Evolutionary conservation across 179 eudicot species (phyloP).

Genomic region (Amaranthus tricolor): DNA sequence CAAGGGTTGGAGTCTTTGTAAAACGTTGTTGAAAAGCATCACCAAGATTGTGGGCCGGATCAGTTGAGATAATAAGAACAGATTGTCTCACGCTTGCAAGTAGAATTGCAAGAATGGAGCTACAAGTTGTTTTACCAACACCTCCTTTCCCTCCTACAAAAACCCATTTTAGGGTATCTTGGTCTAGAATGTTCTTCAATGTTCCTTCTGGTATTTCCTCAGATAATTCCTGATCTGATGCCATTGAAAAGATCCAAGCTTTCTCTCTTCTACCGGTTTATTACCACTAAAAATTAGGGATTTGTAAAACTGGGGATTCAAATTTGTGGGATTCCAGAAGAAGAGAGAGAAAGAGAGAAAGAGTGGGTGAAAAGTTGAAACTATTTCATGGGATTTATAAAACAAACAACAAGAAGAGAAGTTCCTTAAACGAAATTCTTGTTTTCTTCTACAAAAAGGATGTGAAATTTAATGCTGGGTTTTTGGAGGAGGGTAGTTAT

Average conservation of each 20-base stretch:
- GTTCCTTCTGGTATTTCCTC: conserved; percentile 60
- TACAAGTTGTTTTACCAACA: conserved; percentile 93
- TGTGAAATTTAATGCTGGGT: no score
- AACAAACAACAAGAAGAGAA: no score
- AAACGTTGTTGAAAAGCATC: conserved; percentile 94
- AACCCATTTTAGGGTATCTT: conserved; percentile 79
- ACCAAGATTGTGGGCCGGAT: conserved; percentile 96
- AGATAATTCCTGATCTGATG: conserved; percentile 29
- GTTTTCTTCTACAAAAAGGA: no score
- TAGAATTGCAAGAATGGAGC: conserved; percentile 77
- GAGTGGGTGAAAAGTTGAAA: no score
- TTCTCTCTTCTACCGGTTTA: background rate
- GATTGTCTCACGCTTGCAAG: conserved; percentile 69
- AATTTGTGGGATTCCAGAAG: background rate
- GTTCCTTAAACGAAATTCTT: no score
- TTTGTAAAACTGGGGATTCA: background rate
- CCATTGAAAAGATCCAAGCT: conserved; percentile 24
- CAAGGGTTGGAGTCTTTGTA: conserved; percentile 77
- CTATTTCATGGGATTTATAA: no score
- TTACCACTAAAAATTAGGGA: background rate
- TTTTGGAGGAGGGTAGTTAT: no score
- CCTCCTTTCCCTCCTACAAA: conserved; percentile 99
- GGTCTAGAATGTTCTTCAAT: conserved; percentile 74
- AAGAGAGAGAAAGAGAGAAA: no score
- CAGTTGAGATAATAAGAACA: conserved; percentile 90